A percentile compares a stretch with the other conserved stretches of the same genome.
Evolutionary conservation across 2,329 filamentous ascomycete species (phyloP).

Genomic region (Eutypella sp.): DNA sequence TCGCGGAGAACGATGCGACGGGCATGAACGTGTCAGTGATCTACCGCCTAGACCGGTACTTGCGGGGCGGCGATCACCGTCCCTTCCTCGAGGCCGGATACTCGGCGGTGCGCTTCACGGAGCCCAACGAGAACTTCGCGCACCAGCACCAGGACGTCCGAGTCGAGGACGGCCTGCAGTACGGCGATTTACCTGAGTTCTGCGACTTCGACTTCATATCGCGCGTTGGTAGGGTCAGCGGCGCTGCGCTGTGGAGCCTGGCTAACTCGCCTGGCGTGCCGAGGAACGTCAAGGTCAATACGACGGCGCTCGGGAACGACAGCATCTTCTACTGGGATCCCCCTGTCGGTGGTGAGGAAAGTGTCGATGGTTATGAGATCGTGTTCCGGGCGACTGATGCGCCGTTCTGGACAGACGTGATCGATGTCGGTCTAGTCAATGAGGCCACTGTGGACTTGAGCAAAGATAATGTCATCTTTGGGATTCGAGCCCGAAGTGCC

Average conservation of each 20-base stretch:
- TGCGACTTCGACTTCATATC: constrained; percentile 52
- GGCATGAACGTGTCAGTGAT: constrained; percentile 52
- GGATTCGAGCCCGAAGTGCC: constrained; percentile 37
- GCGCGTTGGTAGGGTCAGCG: constrained; percentile 50
- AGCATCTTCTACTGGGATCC: constrained; percentile 46
- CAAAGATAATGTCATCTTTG: constrained; percentile 56
- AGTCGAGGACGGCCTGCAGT: constrained; percentile 42
- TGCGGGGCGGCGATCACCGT: constrained; percentile 52
- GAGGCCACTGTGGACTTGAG: constrained; percentile 42
- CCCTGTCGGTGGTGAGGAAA: constrained; percentile 23
- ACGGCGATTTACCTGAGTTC: constrained; percentile 51
- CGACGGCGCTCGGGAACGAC: constrained; percentile 42
- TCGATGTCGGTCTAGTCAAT: constrained; percentile 43
- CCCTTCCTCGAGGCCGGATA: constrained; percentile 52
- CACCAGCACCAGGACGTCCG: constrained; percentile 55
- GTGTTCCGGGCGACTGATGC: constrained; percentile 49
- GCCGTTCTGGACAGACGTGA: constrained; percentile 43
- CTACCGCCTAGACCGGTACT: constrained; percentile 51
- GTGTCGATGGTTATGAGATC: constrained; percentile 46
- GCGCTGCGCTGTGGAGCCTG: constrained; percentile 48
- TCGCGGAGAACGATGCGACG: constrained; percentile 45
- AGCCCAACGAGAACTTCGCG: constrained; percentile 51
- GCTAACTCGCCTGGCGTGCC: constrained; percentile 47
- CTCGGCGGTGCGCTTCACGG: constrained; percentile 50
- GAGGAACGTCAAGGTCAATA: constrained; percentile 44